phyloP scores from a whole-genome alignment of 2,329 filamentous ascomycete species.

The Beauveria sp. region DNA sequence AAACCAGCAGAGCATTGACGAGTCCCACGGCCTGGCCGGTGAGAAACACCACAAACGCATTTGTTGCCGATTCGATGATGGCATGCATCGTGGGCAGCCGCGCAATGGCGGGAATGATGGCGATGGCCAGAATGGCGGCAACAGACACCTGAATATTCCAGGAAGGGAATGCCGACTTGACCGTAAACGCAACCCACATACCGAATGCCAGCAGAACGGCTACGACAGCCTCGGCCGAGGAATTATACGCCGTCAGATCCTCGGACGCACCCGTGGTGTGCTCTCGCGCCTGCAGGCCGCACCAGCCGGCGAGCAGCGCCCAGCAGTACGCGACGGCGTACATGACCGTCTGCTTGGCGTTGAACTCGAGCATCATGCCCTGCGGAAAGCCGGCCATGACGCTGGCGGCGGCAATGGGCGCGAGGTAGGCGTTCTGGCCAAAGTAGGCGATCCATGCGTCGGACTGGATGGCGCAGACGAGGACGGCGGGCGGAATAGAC shows the following conservation, averaged over 20 bases:
- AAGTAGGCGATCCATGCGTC: slow-evolving; percentile 6
- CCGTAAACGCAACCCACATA: slow-evolving; percentile 7
- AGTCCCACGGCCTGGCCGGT: neutral
- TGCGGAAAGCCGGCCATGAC: slow-evolving; percentile 4
- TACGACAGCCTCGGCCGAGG: slow-evolving; percentile 6
- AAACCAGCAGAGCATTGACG: neutral
- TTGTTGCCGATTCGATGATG: neutral
- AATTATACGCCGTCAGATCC: neutral
- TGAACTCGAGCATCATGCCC: slow-evolving; percentile 7
- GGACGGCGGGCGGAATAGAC: slow-evolving; percentile 3
- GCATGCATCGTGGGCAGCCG: neutral
- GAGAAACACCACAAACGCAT: neutral
- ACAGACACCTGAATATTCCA: slow-evolving; percentile 2
- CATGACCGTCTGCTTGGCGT: neutral
- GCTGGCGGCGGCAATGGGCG: slow-evolving; percentile 4
- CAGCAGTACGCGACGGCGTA: slow-evolving; percentile 8
- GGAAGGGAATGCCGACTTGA: slow-evolving; percentile 6
- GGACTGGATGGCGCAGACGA: slow-evolving; percentile 10
- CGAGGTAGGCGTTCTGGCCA: slow-evolving; percentile 8
- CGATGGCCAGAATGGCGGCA: neutral
- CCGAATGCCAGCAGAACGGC: neutral
- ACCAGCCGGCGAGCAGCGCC: slow-evolving; percentile 9
- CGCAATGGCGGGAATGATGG: neutral
- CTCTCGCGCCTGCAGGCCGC: slow-evolving; percentile 2
- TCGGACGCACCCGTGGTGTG: neutral